Conservation (phyloP, 129 eudicot genomes). For the Scalesia atractyloides region DNA sequence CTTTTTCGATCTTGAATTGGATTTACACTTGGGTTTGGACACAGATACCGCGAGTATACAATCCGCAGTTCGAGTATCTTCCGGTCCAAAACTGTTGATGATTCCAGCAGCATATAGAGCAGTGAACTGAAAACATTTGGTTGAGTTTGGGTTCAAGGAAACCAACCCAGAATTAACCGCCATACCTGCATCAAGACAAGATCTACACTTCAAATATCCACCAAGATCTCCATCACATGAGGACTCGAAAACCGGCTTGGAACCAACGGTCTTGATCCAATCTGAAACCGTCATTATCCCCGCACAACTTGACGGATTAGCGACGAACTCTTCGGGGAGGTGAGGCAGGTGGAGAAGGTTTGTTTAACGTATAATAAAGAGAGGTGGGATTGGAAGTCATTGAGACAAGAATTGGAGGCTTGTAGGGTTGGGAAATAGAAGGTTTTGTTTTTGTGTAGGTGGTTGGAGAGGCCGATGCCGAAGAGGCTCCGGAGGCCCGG, state of each 20-base stretch:
- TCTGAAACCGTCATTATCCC: constrained; percentile 46
- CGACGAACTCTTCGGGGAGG: constrained; percentile 42
- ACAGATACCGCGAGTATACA: constrained; percentile 60
- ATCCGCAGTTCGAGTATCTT: constrained; percentile 42
- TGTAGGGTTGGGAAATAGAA: constrained; percentile 48
- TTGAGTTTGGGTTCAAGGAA: constrained; percentile 45
- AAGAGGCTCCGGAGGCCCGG: constrained; percentile 59
- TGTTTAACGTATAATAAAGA: constrained; percentile 3
- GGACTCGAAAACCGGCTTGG: constrained; percentile 33
- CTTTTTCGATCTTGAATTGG: constrained; percentile 15
- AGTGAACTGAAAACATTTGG: constrained; percentile 62
- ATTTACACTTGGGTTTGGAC: constrained; percentile 5
- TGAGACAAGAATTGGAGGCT: constrained; percentile 47
- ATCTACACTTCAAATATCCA: constrained; percentile 45
- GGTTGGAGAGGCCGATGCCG: constrained; percentile 58
- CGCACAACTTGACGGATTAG: constrained; percentile 45
- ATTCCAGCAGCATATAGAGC: constrained; percentile 64
- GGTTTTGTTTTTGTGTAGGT: constrained; percentile 49
- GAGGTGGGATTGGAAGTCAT: constrained; percentile 42
- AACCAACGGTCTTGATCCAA: constrained; percentile 43
- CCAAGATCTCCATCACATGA: constrained; percentile 54
- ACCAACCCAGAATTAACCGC: constrained; percentile 47
- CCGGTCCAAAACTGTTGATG: constrained; percentile 57
- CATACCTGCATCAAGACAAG: constrained; percentile 62
- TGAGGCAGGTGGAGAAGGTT: constrained; percentile 44